Conservation (phyloP, 2,329 filamentous ascomycete species). For the Aspergillus sp. region DNA sequence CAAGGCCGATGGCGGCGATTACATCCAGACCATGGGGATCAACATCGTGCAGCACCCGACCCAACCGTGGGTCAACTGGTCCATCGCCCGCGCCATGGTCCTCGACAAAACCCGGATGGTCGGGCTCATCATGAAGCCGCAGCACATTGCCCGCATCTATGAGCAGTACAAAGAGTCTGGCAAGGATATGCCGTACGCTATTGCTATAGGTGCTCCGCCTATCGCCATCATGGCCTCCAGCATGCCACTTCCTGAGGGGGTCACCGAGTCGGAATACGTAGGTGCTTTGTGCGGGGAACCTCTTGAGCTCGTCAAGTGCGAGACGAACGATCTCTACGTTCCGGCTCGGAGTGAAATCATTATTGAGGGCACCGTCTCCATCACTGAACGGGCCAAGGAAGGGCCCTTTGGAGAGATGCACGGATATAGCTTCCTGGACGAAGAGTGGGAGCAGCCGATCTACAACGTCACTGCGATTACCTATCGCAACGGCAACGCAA, state of each 20-base stretch:
- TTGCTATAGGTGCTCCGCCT: conserved; percentile 56
- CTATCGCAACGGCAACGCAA: conserved; percentile 50
- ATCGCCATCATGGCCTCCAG: conserved; percentile 54
- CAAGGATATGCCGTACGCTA: conserved; percentile 53
- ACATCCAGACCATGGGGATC: conserved; percentile 58
- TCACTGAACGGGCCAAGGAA: conserved; percentile 49
- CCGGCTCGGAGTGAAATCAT: conserved; percentile 58
- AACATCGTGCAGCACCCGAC: conserved; percentile 53
- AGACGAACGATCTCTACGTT: conserved; percentile 55
- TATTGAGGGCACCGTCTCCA: conserved; percentile 54
- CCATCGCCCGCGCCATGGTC: conserved; percentile 51
- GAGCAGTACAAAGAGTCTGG: conserved; percentile 53
- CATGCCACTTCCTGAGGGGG: conserved; percentile 56
- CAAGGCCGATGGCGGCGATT: conserved; percentile 54
- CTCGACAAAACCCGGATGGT: conserved; percentile 48
- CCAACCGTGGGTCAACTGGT: conserved; percentile 51
- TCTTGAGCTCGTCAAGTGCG: conserved; percentile 57
- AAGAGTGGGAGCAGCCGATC: conserved; percentile 43
- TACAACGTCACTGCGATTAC: conserved; percentile 55
- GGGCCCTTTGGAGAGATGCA: conserved; percentile 58
- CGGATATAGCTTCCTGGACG: conserved; percentile 51
- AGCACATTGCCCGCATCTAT: conserved; percentile 54
- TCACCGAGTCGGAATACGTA: conserved; percentile 55
- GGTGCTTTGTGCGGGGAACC: conserved; percentile 52
- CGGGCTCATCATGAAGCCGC: conserved; percentile 50